Conservation (phyloP, 805 yeast species). For the Metschnikowia hibisci region DNA sequence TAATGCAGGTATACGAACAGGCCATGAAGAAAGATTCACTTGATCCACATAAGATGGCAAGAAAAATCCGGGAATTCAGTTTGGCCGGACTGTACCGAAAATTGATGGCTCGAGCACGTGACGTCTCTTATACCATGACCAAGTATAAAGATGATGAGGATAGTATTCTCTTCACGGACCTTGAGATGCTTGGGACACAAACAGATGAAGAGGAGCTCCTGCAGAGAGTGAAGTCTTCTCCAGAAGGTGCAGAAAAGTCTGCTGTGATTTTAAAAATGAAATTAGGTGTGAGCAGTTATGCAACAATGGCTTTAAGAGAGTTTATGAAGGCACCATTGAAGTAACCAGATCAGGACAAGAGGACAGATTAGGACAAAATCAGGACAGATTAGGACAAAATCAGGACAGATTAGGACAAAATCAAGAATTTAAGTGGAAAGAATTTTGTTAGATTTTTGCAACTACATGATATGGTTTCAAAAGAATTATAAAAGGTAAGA, state of each 20-base stretch:
- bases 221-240: conserved; percentile 18
- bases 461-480: too few species aligned
- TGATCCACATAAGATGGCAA: conserved; percentile 79
- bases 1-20: conserved; percentile 59
- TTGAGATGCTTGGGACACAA: conserved; percentile 39
- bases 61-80: conserved; percentile 85
- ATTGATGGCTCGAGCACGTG: conserved; percentile 61
- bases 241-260: conserved; percentile 33
- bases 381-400: too few species aligned
- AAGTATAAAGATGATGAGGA: conserved; percentile 62
- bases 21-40: conserved; percentile 78
- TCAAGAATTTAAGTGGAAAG: too few species aligned
- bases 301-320: conserved; percentile 96
- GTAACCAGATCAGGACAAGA: too few species aligned
- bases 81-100: conserved; percentile 86
- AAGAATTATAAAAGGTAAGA: too few species aligned
- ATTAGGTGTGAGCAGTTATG: conserved; percentile 84
- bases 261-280: conserved; percentile 77
- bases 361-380: too few species aligned
- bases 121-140: conserved; percentile 58
- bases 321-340: conserved; percentile 54
- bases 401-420: too few species aligned
- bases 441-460: too few species aligned
- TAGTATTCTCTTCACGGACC: conserved; percentile 76
- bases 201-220: conserved; percentile 26